These are phyloP conservation scores for Pyricularia pennisetigena DNA, from an alignment of 2,329 filamentous ascomycete genomes.

Conservation along the genomic window DNA sequence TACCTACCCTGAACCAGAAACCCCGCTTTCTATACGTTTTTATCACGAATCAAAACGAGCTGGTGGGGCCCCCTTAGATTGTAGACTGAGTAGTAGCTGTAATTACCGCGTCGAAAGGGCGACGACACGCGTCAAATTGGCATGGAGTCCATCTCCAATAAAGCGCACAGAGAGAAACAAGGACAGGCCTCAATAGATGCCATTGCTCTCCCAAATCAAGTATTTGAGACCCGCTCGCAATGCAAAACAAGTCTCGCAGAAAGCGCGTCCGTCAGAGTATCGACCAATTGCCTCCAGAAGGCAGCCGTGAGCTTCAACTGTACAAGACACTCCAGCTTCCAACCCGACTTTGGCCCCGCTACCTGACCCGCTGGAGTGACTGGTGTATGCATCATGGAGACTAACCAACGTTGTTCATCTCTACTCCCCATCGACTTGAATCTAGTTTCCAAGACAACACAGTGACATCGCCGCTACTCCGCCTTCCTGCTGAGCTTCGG, in stretches of 20 bases:
- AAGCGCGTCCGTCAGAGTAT: conserved; percentile 1
- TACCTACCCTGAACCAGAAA: too few relatives aligned
- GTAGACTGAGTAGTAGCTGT: too few relatives aligned
- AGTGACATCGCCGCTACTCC: conserved; percentile 18
- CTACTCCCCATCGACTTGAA: not conserved
- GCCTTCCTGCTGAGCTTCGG: conserved; percentile 21
- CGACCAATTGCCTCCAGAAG: conserved; percentile 1
- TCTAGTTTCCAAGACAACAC: conserved; percentile 17
- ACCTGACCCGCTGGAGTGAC: not conserved
- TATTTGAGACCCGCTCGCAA: not conserved
- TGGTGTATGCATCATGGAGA: not conserved
- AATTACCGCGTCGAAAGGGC: too few relatives aligned
- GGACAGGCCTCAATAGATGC: not conserved
- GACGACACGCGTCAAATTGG: not conserved
- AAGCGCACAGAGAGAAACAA: not conserved
- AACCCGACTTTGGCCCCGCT: not conserved
- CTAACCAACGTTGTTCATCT: not conserved
- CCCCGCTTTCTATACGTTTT: not conserved
- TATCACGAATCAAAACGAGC: not conserved
- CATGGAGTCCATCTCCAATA: not conserved
- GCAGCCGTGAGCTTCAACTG: not conserved
- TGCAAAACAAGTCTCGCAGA: conserved; percentile 2
- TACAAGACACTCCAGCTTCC: not conserved
- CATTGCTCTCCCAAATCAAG: not conserved
- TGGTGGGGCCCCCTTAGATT: too few relatives aligned